Percentiles rank a stretch among this genome's conserved stretches.
These are phyloP conservation scores for Saturnispora halmiae DNA, from an alignment of 805 yeast species.

Conservation along the genomic window DNA sequence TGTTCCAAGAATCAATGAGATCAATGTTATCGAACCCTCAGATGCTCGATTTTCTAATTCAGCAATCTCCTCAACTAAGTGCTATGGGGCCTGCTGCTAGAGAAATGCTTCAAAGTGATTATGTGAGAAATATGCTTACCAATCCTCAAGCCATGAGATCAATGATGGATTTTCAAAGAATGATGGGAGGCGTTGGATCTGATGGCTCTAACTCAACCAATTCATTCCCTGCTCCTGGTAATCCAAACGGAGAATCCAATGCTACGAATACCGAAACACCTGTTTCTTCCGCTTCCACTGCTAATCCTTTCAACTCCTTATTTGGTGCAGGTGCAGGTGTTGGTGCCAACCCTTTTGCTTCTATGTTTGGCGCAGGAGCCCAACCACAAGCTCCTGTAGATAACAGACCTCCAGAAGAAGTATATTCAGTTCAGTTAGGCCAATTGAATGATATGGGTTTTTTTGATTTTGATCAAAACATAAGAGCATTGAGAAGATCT, in stretches of 20 bases:
- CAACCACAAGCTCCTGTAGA: conserved; percentile 55
- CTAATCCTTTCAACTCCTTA: no score
- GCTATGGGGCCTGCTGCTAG: conserved; percentile 86
- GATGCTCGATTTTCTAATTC: conserved; percentile 73
- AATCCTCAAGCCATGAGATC: conserved; percentile 82
- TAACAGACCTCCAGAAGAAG: conserved; percentile 70
- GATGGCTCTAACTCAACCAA: conserved; percentile 20
- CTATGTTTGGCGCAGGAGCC: conserved; percentile 21
- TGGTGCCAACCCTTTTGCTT: conserved; percentile 39
- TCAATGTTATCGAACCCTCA: conserved; percentile 80
- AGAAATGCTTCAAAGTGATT: conserved; percentile 74
- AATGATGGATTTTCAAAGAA: conserved; percentile 66
- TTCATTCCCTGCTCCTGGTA: conserved; percentile 45
- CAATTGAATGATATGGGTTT: conserved; percentile 82
- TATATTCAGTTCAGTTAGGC: conserved; percentile 60
- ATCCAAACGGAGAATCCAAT: conserved; percentile 14
- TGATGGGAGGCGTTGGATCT: conserved; percentile 29
- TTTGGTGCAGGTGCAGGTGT: conserved; percentile 27
- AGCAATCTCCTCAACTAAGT: conserved; percentile 75
- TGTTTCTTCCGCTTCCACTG: conserved; percentile 13
- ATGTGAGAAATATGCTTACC: conserved; percentile 66
- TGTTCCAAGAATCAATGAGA: conserved; percentile 73
- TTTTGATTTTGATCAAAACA: conserved; percentile 84
- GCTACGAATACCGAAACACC: conserved; percentile 17
- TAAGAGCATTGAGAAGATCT: conserved; percentile 83